Conservation (phyloP, 306 rosid genomes). For the Cucurbita moschata region DNA sequence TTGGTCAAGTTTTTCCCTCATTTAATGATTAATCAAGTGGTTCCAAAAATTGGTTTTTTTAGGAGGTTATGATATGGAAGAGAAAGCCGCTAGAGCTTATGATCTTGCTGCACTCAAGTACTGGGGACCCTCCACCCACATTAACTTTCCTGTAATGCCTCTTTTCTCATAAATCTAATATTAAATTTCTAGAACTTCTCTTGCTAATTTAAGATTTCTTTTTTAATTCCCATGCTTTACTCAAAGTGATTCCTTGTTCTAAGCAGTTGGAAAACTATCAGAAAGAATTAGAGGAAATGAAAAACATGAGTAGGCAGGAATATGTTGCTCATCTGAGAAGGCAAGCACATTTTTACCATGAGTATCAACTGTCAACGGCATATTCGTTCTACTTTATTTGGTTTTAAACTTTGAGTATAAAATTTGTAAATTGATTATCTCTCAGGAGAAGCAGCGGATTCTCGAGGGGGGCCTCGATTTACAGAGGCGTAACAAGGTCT, state of each 20-base stretch:
- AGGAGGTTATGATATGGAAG: slow-evolving; percentile 98
- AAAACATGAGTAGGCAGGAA: slow-evolving; percentile 72
- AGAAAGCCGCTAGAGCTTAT: slow-evolving; percentile 88
- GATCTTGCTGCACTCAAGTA: slow-evolving; percentile 95
- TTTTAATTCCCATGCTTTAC: background rate
- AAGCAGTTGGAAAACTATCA: slow-evolving; percentile 58
- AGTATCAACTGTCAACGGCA: background rate
- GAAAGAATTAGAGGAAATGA: slow-evolving; percentile 72
- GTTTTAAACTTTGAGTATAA: background rate
- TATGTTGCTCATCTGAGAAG: slow-evolving; percentile 85
- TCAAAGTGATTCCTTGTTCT: background rate
- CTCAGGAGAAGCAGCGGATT: slow-evolving; percentile 85
- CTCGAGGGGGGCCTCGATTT: slow-evolving; percentile 86
- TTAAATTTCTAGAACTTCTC: background rate
- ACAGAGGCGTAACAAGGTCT: slow-evolving; percentile 96
- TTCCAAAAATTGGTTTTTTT: slow-evolving; percentile 25
- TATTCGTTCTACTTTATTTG: background rate
- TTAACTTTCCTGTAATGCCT: slow-evolving; percentile 61
- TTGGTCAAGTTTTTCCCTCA: background rate
- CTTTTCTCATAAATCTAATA: background rate
- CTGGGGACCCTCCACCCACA: slow-evolving; percentile 93
- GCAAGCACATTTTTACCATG: slow-evolving; percentile 15
- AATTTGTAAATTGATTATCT: background rate
- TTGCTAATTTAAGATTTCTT: too few species aligned
- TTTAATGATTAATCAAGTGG: background rate